Base-by-base conservation (phyloP, 345 rosid species). In the Eucalyptus sp. region DNA sequence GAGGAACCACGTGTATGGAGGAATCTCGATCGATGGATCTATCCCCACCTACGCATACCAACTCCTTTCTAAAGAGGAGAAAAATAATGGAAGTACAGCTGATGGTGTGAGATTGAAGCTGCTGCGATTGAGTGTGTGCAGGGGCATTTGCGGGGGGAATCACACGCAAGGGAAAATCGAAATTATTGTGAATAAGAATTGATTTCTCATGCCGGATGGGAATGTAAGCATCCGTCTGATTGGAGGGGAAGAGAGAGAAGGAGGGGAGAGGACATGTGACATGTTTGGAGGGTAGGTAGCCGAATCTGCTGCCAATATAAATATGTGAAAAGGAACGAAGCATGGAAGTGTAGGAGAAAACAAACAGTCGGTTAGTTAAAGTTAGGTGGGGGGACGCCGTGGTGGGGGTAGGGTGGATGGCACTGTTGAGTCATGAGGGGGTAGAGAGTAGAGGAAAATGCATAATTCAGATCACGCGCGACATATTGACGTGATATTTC, bases 211-310 rank as follows among this genome's bases (percentile, higher is more conserved):
- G 66, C 43, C 31, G 51, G 85, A 49, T 46, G 46, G 62, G 89
- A 90, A 87, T 88, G 88, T 49, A 86, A 64, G 91, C 87, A 88
- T 90, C 86, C 54, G 56, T 51, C 33, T 80, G 88, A 88, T 89
- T 64, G 92, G 90, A 58, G 76, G 50, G 49, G 49, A 85, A 66
- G 52, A 87, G 89, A 58, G 58, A n/a, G 52, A 49, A 58, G 56
- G 68, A 41, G 27, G n/a, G 22, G 7, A 84, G 89, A 79, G 51
- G 86, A 49, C 94, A 94, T 92, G 94, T 93, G 95, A 90, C 56
- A 86, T 94, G 95, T 94, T 92, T 91, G 93, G 92, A 88, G 90
- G 93, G 94, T 94, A 86, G 93, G 96, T 92, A 92, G 88, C 91
- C 93, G 86, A 92, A 91, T 92, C 91, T 88, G 31, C 25, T 51